A percentile compares a stretch with the other conserved stretches of the same genome.
phyloP scores from a whole-genome alignment of 2,329 filamentous ascomycete genomes.

The Penicillium sclerotiorum region DNA sequence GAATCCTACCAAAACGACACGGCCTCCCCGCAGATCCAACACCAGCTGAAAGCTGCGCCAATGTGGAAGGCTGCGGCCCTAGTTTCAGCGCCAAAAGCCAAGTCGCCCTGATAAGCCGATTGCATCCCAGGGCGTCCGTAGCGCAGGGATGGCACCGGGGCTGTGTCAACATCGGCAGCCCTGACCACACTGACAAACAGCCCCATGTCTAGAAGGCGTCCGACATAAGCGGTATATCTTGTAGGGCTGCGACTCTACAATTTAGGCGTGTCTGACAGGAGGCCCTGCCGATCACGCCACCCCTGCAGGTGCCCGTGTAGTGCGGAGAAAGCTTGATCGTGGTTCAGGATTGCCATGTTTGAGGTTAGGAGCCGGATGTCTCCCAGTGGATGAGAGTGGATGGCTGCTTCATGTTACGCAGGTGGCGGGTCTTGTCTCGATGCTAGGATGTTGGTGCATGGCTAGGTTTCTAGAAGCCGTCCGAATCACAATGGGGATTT shows the following conservation, averaged over 20 bases:
- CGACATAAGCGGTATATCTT: too few species aligned
- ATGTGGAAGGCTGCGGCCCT: too few species aligned
- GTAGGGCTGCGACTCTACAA: slow-evolving; percentile 16
- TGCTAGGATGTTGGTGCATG: not conserved
- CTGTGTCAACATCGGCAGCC: not conserved
- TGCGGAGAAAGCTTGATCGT: slow-evolving; percentile 10
- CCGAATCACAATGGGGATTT: slow-evolving; percentile 8
- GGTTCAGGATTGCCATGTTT: slow-evolving; percentile 4
- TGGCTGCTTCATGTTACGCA: slow-evolving; percentile 7
- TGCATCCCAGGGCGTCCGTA: slow-evolving; percentile 13
- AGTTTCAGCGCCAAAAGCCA: not conserved
- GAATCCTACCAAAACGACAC: too few species aligned
- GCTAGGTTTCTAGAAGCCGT: slow-evolving; percentile 4
- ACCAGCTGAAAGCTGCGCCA: not conserved
- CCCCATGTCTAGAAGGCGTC: too few species aligned
- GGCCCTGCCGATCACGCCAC: slow-evolving; percentile 14
- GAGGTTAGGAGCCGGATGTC: too few species aligned
- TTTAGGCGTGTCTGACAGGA: slow-evolving; percentile 18
- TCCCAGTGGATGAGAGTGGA: not conserved
- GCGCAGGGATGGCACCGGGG: not conserved
- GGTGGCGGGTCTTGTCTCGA: slow-evolving; percentile 8
- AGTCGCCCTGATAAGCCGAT: slow-evolving; percentile 8
- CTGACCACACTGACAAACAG: not conserved
- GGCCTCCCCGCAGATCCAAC: not conserved
- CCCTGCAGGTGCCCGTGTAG: slow-evolving; percentile 8